Evolutionary conservation across 306 rosid genomes (phyloP).

Genomic region (Prunus kanzakura): DNA sequence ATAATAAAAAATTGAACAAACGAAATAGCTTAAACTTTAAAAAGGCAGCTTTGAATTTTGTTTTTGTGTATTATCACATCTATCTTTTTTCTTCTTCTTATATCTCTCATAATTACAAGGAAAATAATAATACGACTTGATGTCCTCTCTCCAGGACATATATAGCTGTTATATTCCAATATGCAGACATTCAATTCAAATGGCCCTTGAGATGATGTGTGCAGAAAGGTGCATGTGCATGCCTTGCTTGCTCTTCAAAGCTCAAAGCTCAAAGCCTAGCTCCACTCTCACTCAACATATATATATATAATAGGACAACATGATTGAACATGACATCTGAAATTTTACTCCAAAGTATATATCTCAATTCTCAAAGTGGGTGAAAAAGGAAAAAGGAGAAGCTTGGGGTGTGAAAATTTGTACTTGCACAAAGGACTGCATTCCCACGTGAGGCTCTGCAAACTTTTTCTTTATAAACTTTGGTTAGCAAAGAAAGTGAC

Average conservation of each 20-base stretch:
- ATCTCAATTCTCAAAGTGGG: neutral
- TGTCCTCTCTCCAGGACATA: neutral
- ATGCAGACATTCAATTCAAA: neutral
- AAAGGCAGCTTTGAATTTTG: no score
- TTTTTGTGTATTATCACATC: no score
- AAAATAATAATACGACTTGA: neutral
- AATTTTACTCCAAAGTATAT: neutral
- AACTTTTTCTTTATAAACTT: neutral
- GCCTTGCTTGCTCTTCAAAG: neutral
- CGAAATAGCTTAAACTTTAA: no score
- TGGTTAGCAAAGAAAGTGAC: constrained; percentile 10
- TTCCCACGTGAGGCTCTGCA: constrained; percentile 32
- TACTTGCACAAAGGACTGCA: constrained; percentile 4
- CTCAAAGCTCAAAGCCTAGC: no score
- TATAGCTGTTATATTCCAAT: neutral
- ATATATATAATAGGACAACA: neutral
- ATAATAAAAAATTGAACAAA: no score
- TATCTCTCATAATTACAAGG: neutral
- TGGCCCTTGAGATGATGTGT: neutral
- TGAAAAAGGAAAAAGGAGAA: neutral
- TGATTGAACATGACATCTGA: constrained; percentile 13
- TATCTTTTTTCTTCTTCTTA: no score
- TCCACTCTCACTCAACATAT: neutral
- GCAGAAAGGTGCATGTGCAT: neutral
- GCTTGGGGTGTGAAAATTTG: neutral